Percentiles rank a stretch among this genome's conserved stretches.
These are phyloP conservation scores for Udeniomyces megalosporus DNA, from an alignment of 768 basidiomycete species.

Conservation along the genomic window DNA sequence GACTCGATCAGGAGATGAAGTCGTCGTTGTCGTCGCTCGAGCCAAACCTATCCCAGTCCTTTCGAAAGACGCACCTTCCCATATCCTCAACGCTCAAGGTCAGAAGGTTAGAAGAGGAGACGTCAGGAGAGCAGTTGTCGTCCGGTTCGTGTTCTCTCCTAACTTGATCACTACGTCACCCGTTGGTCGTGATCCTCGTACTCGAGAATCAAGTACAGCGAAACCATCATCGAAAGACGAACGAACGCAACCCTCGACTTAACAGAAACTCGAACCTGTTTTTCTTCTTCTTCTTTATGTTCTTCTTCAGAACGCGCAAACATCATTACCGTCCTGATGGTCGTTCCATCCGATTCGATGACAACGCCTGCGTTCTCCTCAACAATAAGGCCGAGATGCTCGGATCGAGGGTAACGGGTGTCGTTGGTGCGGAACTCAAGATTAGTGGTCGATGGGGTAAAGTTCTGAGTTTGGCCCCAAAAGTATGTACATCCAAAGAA, in stretches of 20 bases:
- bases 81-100: not conserved
- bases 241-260: not conserved
- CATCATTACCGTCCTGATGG: conserved; percentile 9
- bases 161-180: too few relatives aligned
- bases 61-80: conserved; percentile 1
- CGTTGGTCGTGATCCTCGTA: too few relatives aligned
- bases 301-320: conserved; percentile 1
- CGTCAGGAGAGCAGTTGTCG: conserved; percentile 7
- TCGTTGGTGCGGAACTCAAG: conserved; percentile 9
- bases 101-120: conserved; percentile 14
- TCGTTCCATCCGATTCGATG: conserved; percentile 13
- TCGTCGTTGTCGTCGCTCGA: conserved; percentile 10
- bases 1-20: conserved; percentile 10
- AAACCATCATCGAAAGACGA: too few relatives aligned
- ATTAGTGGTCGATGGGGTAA: conserved; percentile 15
- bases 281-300: not conserved
- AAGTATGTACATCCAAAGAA: not conserved
- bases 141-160: conserved; percentile 3
- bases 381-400: conserved; percentile 17
- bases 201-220: too few relatives aligned
- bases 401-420: conserved; percentile 7
- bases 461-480: conserved; percentile 11
- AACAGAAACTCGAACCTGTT: not conserved
- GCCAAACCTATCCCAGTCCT: conserved; percentile 4
- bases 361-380: conserved; percentile 16